phyloP scores from a whole-genome alignment of 2,329 filamentous ascomycete species.

The Biscogniauxia marginata region DNA sequence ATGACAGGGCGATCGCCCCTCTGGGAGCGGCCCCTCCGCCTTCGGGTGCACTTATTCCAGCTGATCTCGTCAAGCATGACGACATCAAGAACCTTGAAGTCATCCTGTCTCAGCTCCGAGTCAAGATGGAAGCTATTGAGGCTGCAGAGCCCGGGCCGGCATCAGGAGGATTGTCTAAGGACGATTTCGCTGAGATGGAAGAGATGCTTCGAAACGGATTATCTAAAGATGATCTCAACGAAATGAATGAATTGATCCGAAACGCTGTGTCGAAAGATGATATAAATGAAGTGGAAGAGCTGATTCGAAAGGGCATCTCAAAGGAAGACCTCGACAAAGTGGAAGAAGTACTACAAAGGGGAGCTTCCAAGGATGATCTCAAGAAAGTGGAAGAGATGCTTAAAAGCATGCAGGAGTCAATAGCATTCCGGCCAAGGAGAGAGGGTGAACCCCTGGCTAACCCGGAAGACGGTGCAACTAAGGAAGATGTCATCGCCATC shows the following conservation, averaged over 20 bases:
- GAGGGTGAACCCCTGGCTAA: constrained; percentile 25
- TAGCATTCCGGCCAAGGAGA: constrained; percentile 30
- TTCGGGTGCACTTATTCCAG: constrained; percentile 46
- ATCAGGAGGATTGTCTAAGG: constrained; percentile 38
- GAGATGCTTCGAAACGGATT: constrained; percentile 48
- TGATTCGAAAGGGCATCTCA: constrained; percentile 45
- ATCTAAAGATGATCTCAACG: constrained; percentile 47
- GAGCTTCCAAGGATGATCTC: constrained; percentile 38
- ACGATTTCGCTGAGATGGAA: constrained; percentile 49
- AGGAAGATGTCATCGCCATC: constrained; percentile 86
- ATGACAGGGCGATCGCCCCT: constrained; percentile 33
- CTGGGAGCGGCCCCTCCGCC: constrained; percentile 52
- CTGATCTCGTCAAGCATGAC: constrained; percentile 59
- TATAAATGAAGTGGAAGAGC: constrained; percentile 47
- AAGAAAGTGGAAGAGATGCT: constrained; percentile 47
- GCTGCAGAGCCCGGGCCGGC: constrained; percentile 44
- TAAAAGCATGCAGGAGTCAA: constrained; percentile 41
- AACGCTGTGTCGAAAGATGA: constrained; percentile 50
- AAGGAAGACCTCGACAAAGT: constrained; percentile 47
- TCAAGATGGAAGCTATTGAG: constrained; percentile 80
- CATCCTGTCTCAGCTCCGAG: constrained; percentile 76
- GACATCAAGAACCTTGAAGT: constrained; percentile 85
- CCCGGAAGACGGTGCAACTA: constrained; percentile 55
- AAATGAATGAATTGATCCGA: constrained; percentile 52
- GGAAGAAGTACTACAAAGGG: constrained; percentile 52